Evolutionary conservation across 2,329 filamentous ascomycete species (phyloP), one percentile per base, ranked within the genome.

Genomic region (Calonectria pauciramosa): DNA sequence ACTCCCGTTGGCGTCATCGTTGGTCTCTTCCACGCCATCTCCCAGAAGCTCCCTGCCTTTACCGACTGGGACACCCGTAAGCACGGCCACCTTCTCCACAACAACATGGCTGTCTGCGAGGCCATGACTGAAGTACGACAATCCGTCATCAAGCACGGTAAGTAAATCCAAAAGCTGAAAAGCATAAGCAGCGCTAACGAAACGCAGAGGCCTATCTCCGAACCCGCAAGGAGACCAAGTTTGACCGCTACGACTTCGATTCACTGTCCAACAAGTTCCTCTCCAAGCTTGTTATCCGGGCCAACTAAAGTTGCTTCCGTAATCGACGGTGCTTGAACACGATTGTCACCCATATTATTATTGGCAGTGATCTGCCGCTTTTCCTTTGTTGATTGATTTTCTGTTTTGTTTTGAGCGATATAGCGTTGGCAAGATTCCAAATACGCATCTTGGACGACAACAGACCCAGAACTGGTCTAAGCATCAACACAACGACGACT

Each of bases 251-350:
- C 81, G 95, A 99, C 88, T 99, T 98, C 84, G 96, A 99, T 88
- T 97, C 93, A 75, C 87, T 99, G 83, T 98, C 96, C 68, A 98
- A 98, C 90, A 99, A 98, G 89, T 98, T 99, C 89, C 88, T 98
- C 80, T 97, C 96, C 47, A 97, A 97, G 87, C 92, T 99, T 82
- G 96, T 98, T 84, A 98, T 98, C 85, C 95, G 96, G 81, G 95
- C 96, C 82, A 98, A 97, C 88, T 98, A 90, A 84, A 78, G 75
- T 72, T 65, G 68, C 51, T 32, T 63, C 7, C 20, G 63, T 59
- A 56, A 56, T 49, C 70, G 13, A 63, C 11, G 64, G 73, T 79
- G 75, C 75, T 72, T 76, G 76, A 72, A 63, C 70, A 72, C 64
- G 68, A 72, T 72, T 78, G 74, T 81, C 74, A 56, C 59, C 70